Evolutionary conservation across 495 filamentous ascomycete genomes (phyloP).

Genomic region (Collariella sp.): DNA sequence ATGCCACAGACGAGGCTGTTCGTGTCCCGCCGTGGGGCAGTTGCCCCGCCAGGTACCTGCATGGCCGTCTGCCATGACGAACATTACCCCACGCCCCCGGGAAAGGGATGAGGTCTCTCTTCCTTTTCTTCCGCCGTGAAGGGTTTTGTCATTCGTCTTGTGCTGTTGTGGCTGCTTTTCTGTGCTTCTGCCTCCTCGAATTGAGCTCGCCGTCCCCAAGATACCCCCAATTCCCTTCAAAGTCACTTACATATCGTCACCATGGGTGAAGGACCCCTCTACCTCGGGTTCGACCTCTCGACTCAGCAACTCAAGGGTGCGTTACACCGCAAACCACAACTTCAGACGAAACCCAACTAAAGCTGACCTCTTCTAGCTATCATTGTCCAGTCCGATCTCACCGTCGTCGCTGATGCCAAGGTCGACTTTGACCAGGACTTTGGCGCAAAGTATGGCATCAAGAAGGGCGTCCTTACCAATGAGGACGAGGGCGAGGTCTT

Average conservation of each 20-base stretch:
- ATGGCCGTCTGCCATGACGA: constrained; percentile 7
- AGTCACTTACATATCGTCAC: constrained; percentile 22
- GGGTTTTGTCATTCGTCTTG: neutral
- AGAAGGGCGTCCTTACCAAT: constrained; percentile 79
- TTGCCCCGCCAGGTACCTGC: constrained; percentile 5
- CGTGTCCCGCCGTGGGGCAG: constrained; percentile 3
- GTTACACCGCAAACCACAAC: constrained; percentile 13
- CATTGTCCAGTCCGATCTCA: constrained; percentile 69
- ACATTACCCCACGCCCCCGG: constrained; percentile 4
- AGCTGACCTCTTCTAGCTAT: constrained; percentile 44
- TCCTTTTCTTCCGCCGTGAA: neutral
- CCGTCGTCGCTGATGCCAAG: constrained; percentile 65
- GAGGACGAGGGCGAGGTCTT: constrained; percentile 77
- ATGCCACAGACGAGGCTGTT: constrained; percentile 21
- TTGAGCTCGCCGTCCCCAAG: neutral
- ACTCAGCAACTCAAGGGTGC: constrained; percentile 90
- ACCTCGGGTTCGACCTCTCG: constrained; percentile 90
- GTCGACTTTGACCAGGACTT: constrained; percentile 66
- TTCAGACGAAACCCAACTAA: neutral
- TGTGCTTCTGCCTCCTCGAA: neutral
- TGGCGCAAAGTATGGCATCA: constrained; percentile 70
- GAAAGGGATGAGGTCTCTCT: neutral
- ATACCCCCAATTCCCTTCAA: neutral
- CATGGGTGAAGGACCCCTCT: constrained; percentile 51
- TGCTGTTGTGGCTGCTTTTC: neutral